These are phyloP conservation scores for Trypethelium eluteriae DNA, from an alignment of 495 filamentous ascomycete species.

Conservation along the genomic window DNA sequence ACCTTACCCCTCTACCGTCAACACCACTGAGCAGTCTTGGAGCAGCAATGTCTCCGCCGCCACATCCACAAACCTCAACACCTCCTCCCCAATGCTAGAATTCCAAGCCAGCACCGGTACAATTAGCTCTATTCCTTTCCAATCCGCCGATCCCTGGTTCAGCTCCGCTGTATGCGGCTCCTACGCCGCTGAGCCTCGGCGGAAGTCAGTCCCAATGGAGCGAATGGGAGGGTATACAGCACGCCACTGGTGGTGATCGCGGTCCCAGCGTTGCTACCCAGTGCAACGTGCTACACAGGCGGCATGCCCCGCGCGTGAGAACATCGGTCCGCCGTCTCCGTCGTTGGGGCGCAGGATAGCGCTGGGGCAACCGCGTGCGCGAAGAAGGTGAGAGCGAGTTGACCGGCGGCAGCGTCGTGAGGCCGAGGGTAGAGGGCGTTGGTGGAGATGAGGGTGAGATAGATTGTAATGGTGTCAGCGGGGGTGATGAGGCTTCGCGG, in stretches of 20 bases:
- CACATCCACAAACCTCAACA: background rate
- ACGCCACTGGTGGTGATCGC: background rate
- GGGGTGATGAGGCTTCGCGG: background rate
- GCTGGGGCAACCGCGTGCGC: background rate
- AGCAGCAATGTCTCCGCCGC: background rate
- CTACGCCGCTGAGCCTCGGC: no score
- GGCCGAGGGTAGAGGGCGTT: background rate
- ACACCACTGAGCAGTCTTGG: background rate
- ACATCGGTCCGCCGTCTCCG: background rate
- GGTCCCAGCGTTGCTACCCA: background rate
- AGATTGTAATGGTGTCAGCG: no score
- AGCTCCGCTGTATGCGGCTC: background rate
- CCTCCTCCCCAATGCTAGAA: no score
- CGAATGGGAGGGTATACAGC: background rate
- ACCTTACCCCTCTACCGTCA: background rate
- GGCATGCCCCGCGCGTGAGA: background rate
- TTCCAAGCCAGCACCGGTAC: background rate
- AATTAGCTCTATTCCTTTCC: background rate
- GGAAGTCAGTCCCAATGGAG: background rate
- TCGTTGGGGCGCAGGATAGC: background rate
- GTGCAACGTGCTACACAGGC: background rate
- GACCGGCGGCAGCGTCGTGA: no score
- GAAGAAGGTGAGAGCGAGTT: background rate
- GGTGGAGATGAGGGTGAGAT: background rate
- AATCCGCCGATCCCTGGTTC: background rate